A percentile compares a stretch with the other conserved stretches of the same genome.
Conservation (phyloP, 805 yeast genomes). For the Scheffersomyces spartinae region DNA sequence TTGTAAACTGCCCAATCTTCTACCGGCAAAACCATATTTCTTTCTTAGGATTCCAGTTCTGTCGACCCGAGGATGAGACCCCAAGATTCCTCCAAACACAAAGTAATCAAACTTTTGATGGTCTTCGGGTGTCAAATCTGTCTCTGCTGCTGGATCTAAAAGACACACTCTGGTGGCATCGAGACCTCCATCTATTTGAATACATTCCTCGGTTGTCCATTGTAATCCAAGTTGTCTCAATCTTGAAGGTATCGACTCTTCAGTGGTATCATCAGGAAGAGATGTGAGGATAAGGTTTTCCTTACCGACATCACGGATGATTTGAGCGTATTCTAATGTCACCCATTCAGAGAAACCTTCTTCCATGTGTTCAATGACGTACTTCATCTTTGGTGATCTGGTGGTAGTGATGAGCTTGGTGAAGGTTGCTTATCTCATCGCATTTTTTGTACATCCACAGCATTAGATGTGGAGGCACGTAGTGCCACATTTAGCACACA, state of each 20-base stretch:
- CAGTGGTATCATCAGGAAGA: conserved; percentile 51
- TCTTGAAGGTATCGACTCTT: conserved; percentile 49
- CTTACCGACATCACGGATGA: conserved; percentile 71
- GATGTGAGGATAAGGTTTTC: conserved; percentile 70
- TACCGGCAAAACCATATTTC: conserved; percentile 76
- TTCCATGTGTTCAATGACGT: conserved; percentile 96
- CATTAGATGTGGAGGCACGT: no score
- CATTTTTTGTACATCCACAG: no score
- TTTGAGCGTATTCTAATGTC: conserved; percentile 71
- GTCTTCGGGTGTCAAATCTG: conserved; percentile 67
- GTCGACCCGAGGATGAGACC: conserved; percentile 89
- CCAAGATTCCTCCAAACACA: conserved; percentile 92
- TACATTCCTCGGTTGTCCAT: conserved; percentile 73
- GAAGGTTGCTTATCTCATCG: no score
- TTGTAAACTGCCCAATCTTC: conserved; percentile 78
- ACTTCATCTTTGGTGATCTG: conserved; percentile 44
- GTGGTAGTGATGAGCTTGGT: neutral
- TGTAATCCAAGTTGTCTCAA: conserved; percentile 54
- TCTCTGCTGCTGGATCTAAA: conserved; percentile 77
- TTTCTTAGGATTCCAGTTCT: conserved; percentile 80
- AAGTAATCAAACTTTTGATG: conserved; percentile 63
- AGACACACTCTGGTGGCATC: conserved; percentile 54
- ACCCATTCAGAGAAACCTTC: conserved; percentile 97
- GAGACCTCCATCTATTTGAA: conserved; percentile 36
- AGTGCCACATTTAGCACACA: no score